phyloP scores from a whole-genome alignment of 345 rosid species.

The Acer yangbiense region DNA sequence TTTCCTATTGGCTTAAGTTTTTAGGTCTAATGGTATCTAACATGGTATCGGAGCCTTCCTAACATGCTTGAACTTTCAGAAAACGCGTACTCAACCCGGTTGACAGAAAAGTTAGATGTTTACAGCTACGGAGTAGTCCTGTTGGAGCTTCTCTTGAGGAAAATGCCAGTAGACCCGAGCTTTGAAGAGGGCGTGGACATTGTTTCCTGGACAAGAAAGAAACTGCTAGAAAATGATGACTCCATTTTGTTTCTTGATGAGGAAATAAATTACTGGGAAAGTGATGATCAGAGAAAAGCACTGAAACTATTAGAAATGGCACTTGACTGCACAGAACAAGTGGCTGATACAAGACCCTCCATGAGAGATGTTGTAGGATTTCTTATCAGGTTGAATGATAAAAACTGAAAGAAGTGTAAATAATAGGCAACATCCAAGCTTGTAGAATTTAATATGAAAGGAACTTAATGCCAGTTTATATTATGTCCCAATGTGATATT shows the following conservation, averaged over 20 bases:
- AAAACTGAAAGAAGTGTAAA: constrained; percentile 8
- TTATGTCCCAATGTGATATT: background rate
- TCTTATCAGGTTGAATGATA: constrained; percentile 35
- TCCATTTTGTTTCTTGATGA: constrained; percentile 34
- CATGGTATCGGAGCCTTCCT: too few species aligned
- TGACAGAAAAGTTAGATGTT: constrained; percentile 43
- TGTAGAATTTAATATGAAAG: background rate
- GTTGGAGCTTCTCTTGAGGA: constrained; percentile 36
- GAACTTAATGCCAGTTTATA: background rate
- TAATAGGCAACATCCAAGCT: background rate
- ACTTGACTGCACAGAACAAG: constrained; percentile 37
- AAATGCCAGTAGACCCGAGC: constrained; percentile 40
- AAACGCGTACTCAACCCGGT: constrained; percentile 30
- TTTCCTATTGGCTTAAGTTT: too few species aligned
- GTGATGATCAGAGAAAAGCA: constrained; percentile 37
- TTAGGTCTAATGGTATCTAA: too few species aligned
- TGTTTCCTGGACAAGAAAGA: constrained; percentile 33
- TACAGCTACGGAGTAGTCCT: constrained; percentile 41
- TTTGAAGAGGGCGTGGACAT: constrained; percentile 38
- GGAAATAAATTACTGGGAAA: constrained; percentile 36
- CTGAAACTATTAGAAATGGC: constrained; percentile 37
- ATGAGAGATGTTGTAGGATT: constrained; percentile 39
- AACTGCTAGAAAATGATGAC: constrained; percentile 31
- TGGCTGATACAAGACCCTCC: constrained; percentile 37
- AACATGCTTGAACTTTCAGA: constrained; percentile 30